Conservation (phyloP, 208 protist species). For the Entamoeba nuttalli region DNA sequence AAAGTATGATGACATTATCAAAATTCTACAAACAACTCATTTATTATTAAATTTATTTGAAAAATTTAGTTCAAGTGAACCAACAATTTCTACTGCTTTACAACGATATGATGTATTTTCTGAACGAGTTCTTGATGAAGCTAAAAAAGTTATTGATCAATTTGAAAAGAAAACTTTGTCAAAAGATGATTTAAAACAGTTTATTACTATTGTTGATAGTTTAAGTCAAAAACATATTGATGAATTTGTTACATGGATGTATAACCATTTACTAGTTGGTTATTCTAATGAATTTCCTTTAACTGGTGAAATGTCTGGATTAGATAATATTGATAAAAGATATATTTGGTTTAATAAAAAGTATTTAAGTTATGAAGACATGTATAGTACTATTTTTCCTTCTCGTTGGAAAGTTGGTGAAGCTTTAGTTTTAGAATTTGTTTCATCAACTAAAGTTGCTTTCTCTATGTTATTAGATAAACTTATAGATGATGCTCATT, state of each 20-base stretch:
- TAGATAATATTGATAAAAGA: neutral
- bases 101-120: neutral
- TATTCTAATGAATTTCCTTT: neutral
- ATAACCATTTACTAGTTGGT: neutral
- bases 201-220: neutral
- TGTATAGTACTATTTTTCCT: neutral
- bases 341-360: neutral
- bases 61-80: neutral
- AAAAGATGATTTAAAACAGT: neutral
- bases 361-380: neutral
- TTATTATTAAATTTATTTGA: neutral
- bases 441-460: neutral
- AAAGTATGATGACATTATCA: too few relatives aligned
- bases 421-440: neutral
- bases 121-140: neutral
- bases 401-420: neutral
- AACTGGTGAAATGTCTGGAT: neutral
- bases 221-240: neutral
- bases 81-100: neutral
- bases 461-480: neutral
- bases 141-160: neutral
- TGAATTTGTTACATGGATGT: neutral
- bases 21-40: neutral
- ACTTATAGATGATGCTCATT: neutral
- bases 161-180: neutral